These are phyloP conservation scores for Boletus huronensis DNA, from an alignment of 768 basidiomycete species.

Conservation along the genomic window DNA sequence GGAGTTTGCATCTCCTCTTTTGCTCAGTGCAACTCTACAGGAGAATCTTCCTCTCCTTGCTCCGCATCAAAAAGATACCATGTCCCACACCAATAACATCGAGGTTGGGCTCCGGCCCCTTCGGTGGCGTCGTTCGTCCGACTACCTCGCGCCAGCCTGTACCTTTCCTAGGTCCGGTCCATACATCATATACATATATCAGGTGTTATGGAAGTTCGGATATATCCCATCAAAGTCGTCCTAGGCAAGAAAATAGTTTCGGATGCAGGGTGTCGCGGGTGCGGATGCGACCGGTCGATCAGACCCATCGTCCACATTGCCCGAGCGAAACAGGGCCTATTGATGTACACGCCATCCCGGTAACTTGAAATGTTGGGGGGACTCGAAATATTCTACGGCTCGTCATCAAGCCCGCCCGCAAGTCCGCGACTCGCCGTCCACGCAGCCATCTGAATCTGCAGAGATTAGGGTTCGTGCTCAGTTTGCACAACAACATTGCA, in stretches of 20 bases:
- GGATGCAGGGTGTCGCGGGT: not conserved
- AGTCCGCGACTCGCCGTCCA: not conserved
- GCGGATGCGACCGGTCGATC: not conserved
- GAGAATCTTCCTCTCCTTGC: no score
- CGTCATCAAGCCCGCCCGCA: not conserved
- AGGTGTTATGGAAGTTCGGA: not conserved
- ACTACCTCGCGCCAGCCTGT: not conserved
- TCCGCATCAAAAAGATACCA: not conserved
- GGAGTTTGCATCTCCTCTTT: conserved; percentile 39
- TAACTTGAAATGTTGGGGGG: not conserved
- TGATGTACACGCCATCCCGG: not conserved
- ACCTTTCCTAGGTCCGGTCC: not conserved
- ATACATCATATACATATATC: not conserved
- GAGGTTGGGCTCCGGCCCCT: not conserved
- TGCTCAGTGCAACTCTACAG: not conserved
- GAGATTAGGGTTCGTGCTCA: not conserved
- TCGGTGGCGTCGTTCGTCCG: not conserved
- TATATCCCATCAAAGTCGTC: not conserved
- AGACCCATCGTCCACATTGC: not conserved
- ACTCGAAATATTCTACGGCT: not conserved
- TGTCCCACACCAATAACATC: not conserved
- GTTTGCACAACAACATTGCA: not conserved
- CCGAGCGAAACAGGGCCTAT: not conserved
- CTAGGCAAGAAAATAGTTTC: not conserved
- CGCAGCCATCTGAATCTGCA: not conserved